phyloP scores from a whole-genome alignment of 768 basidiomycete genomes.

The Leccinellum albellum region DNA sequence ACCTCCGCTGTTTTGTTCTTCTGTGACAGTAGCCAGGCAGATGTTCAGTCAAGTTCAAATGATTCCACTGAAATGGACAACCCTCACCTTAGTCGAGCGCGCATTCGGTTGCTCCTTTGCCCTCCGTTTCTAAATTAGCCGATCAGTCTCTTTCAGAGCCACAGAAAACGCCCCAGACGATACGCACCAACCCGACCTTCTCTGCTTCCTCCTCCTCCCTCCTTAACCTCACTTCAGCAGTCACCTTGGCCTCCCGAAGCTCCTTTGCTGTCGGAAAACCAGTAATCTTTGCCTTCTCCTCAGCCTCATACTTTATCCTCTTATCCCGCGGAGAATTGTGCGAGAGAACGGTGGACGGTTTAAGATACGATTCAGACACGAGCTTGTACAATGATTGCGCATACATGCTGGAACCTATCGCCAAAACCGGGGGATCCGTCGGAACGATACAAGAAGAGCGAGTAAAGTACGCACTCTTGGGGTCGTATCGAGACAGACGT shows the following conservation, averaged over 20 bases:
- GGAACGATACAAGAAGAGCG: conserved; percentile 2
- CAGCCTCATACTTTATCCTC: conserved; percentile 73
- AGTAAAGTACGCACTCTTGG: conserved; percentile 47
- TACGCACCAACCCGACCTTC: conserved; percentile 65
- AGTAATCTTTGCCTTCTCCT: conserved; percentile 68
- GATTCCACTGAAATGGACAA: neutral
- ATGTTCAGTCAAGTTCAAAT: conserved; percentile 16
- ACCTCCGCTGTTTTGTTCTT: conserved; percentile 44
- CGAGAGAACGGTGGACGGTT: conserved; percentile 72
- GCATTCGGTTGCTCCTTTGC: conserved; percentile 42
- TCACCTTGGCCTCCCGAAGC: conserved; percentile 65
- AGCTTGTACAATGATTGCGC: conserved; percentile 64
- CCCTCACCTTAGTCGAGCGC: conserved; percentile 51
- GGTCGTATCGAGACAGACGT: conserved; percentile 47
- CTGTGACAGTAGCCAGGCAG: conserved; percentile 32
- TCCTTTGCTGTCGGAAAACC: conserved; percentile 83
- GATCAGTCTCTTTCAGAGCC: conserved; percentile 13
- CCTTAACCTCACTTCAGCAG: conserved; percentile 58
- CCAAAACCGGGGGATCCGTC: neutral
- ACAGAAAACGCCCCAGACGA: neutral
- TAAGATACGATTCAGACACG: conserved; percentile 70
- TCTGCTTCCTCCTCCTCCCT: conserved; percentile 73
- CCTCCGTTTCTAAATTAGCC: conserved; percentile 56
- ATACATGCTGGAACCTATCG: conserved; percentile 41
- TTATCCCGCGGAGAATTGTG: conserved; percentile 81